Evolutionary conservation across 805 yeast species (phyloP), one percentile per base, ranked within the genome.

Genomic region (Suhomyces pyralidae): DNA sequence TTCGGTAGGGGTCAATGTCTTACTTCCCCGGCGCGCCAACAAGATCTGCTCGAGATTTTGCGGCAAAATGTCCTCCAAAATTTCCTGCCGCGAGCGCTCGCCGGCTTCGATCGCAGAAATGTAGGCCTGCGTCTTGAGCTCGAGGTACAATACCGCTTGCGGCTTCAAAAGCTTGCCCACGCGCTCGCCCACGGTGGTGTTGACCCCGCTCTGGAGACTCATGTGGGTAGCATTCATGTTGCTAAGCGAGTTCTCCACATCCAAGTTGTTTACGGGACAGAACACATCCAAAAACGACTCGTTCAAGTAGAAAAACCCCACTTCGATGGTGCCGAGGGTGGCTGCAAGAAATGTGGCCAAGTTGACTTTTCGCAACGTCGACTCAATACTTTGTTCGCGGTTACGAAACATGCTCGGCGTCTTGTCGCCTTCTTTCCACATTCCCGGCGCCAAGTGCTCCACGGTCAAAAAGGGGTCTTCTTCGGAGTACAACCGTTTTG

Each of bases 41-140:
- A 76, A 65, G 2, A 81, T 65, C 43, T 78, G 79, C 43, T 81
- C 84, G 61, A 91, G 61, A 58, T 84, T 77, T 4, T 68, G 68
- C 0, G 97, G 96, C 59, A 93, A 88, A 45, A 92, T 79, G 59
- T 85, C 89, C 50, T 87, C 83, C 57, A 92, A 72, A 9, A 90
- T 80, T 44, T 86, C 92, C 52, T 78, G 79, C 55, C 82, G 79
- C 1, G 87, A 73, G 58, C 87, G 74, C 50, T 83, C 82, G 9
- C 78, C 79, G 1, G 85, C 77, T 62, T 86, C 89, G 54, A 92
- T 68, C 0, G 96, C 97, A 1, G 97, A 86, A 19, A 94, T 91
- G 64, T 84, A 94, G 0, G 97, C 97, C 68, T 94, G 99, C 0
- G 99, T 94, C 66, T 94, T 94, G 65, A 94, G 78, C 59, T 94